phyloP scores from a whole-genome alignment of 257 asterid genomes.

The Solanum raphanifolium region DNA sequence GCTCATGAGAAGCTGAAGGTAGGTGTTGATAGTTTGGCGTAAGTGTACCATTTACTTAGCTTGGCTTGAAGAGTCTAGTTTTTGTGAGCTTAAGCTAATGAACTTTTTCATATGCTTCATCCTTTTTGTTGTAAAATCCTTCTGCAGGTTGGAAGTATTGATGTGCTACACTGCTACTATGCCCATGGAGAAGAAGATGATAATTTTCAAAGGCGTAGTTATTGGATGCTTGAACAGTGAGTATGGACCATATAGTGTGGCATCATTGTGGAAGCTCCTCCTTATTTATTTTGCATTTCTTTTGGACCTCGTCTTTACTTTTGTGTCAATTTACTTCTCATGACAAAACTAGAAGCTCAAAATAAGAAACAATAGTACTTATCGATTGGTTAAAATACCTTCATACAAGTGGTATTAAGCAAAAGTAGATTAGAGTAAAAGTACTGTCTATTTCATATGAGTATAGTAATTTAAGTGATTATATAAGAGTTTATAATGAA shows the following conservation, averaged over 20 bases:
- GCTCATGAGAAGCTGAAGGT: conserved; percentile 98
- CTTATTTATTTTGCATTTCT: background rate
- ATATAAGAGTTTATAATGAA: background rate
- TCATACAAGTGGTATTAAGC: background rate
- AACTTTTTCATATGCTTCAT: background rate
- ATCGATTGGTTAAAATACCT: background rate
- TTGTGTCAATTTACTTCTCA: background rate
- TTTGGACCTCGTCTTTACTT: conserved; percentile 1
- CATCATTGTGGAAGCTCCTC: background rate
- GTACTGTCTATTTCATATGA: background rate
- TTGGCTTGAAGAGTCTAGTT: background rate
- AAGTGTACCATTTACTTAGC: background rate
- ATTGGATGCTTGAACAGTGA: conserved; percentile 98
- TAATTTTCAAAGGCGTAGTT: conserved; percentile 92
- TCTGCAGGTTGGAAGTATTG: conserved; percentile 91
- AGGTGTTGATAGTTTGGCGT: conserved; percentile 11
- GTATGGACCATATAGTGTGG: conserved; percentile 16
- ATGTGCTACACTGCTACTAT: conserved; percentile 92
- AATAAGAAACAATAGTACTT: background rate
- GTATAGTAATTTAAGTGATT: background rate
- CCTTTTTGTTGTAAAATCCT: conserved; percentile 4
- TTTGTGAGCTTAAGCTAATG: background rate
- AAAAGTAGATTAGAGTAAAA: background rate
- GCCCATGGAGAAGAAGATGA: conserved; percentile 98
- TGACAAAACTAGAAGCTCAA: background rate